phyloP scores from a whole-genome alignment of 2,329 filamentous ascomycete species.

The Diaporthe sp. region DNA sequence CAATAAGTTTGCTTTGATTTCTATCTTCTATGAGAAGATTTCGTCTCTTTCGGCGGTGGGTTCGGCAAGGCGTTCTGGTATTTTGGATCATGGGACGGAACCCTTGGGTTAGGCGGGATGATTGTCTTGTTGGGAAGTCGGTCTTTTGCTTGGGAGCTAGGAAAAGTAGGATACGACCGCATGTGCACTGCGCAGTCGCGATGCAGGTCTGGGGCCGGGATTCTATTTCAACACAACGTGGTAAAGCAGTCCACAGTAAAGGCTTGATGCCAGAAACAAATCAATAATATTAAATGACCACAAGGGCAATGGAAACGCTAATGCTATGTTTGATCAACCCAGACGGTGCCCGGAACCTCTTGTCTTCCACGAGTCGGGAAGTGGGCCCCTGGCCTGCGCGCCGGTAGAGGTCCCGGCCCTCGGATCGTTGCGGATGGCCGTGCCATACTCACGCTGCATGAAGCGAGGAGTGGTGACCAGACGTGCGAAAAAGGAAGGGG shows the following conservation, averaged over 20 bases:
- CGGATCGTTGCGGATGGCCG: conserved; percentile 63
- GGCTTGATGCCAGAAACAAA: conserved; percentile 38
- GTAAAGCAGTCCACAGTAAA: conserved; percentile 29
- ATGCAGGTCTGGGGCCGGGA: neutral
- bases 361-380: conserved; percentile 75
- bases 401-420: conserved; percentile 58
- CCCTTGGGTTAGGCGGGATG: neutral
- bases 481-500: conserved; percentile 79
- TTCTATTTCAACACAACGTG: neutral
- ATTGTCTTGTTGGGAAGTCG: neutral
- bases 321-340: conserved; percentile 56
- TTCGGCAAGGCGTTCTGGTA: conserved; percentile 22
- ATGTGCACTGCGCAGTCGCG: neutral
- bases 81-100: neutral
- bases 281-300: conserved; percentile 27
- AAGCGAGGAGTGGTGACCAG: conserved; percentile 70
- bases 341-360: conserved; percentile 75
- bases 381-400: conserved; percentile 59
- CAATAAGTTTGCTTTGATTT: neutral
- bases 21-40: neutral
- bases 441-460: conserved; percentile 72
- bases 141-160: conserved; percentile 22
- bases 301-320: conserved; percentile 2
- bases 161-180: neutral
- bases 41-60: neutral